Evolutionary conservation across 2,329 filamentous ascomycete genomes (phyloP), one percentile per base, ranked within the genome.

Genomic region (Cladophialophora chaetospira): DNA sequence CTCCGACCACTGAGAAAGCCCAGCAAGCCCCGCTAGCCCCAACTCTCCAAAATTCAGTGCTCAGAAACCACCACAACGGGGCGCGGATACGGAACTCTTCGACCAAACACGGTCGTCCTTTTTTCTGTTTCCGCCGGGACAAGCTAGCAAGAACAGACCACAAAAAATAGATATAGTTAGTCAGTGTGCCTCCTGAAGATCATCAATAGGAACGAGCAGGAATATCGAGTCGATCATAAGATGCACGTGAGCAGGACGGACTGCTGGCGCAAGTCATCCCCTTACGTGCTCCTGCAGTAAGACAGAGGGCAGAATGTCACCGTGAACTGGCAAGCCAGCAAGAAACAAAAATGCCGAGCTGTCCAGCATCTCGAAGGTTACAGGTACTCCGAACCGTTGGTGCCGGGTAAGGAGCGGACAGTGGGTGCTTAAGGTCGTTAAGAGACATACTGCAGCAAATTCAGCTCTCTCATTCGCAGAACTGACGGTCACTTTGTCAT

Each of bases 21-120:
- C 36, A 11, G 36, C 13, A 15, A 21, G 36, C 17, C 36, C 36
- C 36, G 8, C 46, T 17, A 23, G 46, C 46, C 21, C 29, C 46
- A 40, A 36, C 13, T 3, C 13, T 21, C 46, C 26, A n/a, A 28
- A n/a, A 45, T 28, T 23, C 46, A 38, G 35, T 33, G 25, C 46
- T 23, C 31, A 40, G 33, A 28, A 25, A 11, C 46, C 31, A 49
- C 33, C 21, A 4, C 10, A 25, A 51, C 48, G 48, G 48, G 35
- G 35, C 36, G 48, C 48, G 48, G 48, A 51, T 11, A n/a, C 48
- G 48, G 48, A 51, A 42, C 26, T 40, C n/a, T n/a, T 43, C 15
- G 15, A 21, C 48, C 48, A 51, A 28, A 42, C 25, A 51, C 8
- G 23, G 29, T 40, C 26, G 35, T 33, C 23, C 35, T 51, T 10